phyloP scores from a whole-genome alignment of 257 asterid genomes.

The Dorcoceras hygrometricum region DNA sequence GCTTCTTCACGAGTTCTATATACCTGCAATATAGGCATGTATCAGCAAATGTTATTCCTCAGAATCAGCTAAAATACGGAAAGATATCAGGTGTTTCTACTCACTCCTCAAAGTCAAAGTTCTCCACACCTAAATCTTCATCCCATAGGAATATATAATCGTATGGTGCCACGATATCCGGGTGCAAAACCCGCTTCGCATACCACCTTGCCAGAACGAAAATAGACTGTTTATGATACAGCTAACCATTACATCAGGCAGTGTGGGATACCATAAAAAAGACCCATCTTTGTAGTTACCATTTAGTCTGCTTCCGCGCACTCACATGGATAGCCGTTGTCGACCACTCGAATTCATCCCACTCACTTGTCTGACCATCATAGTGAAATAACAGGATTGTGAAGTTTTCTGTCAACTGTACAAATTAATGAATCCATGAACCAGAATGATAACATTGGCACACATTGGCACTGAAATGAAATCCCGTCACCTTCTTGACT shows the following conservation, averaged over 20 bases:
- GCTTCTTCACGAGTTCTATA: slow-evolving; percentile 69
- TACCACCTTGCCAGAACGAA: slow-evolving; percentile 67
- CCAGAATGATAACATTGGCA: neutral
- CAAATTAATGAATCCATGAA: slow-evolving; percentile 23
- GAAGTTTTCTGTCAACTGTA: slow-evolving; percentile 87
- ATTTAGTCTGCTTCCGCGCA: slow-evolving; percentile 73
- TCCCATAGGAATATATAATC: slow-evolving; percentile 92
- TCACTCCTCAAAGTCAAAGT: slow-evolving; percentile 80
- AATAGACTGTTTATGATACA: slow-evolving; percentile 3
- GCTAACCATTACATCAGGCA: neutral
- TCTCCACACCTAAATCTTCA: slow-evolving; percentile 83
- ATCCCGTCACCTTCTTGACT: slow-evolving; percentile 58
- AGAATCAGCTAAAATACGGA: slow-evolving; percentile 2
- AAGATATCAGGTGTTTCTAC: slow-evolving; percentile 25
- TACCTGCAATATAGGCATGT: slow-evolving; percentile 37
- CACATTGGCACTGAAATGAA: neutral
- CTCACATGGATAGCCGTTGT: slow-evolving; percentile 80
- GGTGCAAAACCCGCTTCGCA: slow-evolving; percentile 89
- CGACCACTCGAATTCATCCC: slow-evolving; percentile 97
- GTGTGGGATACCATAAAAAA: neutral
- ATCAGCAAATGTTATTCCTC: slow-evolving; percentile 19
- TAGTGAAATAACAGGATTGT: slow-evolving; percentile 79
- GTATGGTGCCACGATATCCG: slow-evolving; percentile 76
- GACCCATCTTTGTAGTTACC: slow-evolving; percentile 37
- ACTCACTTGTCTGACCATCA: slow-evolving; percentile 83